These are phyloP conservation scores for Pachysandra terminalis DNA, from an alignment of 164 flowering plant genomes.

Conservation along the genomic window DNA sequence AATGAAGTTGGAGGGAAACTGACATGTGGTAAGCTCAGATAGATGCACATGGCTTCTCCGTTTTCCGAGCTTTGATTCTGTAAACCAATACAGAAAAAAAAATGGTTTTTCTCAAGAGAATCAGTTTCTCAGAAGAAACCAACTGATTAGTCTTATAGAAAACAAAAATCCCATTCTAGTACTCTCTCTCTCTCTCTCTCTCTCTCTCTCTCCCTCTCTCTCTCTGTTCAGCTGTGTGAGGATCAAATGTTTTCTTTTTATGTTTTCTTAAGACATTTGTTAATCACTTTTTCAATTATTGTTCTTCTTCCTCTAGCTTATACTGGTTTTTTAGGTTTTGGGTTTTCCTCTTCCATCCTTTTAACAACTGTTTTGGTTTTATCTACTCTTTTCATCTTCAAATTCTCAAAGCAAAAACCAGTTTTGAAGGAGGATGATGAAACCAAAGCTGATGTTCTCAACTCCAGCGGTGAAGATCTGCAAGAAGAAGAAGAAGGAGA, in stretches of 20 bases:
- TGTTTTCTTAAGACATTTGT: slow-evolving; percentile 18
- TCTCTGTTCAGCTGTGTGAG: too few species aligned
- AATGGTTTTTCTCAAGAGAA: slow-evolving; percentile 63
- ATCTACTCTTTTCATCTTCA: slow-evolving; percentile 33
- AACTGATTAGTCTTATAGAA: too few species aligned
- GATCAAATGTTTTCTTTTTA: slow-evolving; percentile 24
- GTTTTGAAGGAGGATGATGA: slow-evolving; percentile 6
- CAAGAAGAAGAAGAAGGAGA: too few species aligned
- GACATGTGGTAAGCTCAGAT: slow-evolving; percentile 66
- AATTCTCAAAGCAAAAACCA: slow-evolving; percentile 31
- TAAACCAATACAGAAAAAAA: slow-evolving; percentile 30
- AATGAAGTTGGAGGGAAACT: slow-evolving; percentile 32
- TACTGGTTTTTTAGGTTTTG: slow-evolving; percentile 19
- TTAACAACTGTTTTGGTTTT: slow-evolving; percentile 32
- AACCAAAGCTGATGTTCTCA: slow-evolving; percentile 14
- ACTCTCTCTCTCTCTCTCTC: background rate
- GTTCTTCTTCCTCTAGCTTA: slow-evolving; percentile 25
- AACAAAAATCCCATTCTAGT: slow-evolving; percentile 28
- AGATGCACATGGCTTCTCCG: slow-evolving; percentile 63
- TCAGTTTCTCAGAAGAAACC: slow-evolving; percentile 24
- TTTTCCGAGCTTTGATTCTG: slow-evolving; percentile 44
- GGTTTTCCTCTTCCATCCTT: slow-evolving; percentile 26
- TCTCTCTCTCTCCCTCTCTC: too few species aligned
- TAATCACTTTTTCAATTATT: slow-evolving; percentile 26
- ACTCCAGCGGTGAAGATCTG: slow-evolving; percentile 4